Percentiles rank a stretch among this genome's conserved stretches.
These are phyloP conservation scores for Vachellia collinsii DNA, from an alignment of 306 rosid species.

Conservation along the genomic window DNA sequence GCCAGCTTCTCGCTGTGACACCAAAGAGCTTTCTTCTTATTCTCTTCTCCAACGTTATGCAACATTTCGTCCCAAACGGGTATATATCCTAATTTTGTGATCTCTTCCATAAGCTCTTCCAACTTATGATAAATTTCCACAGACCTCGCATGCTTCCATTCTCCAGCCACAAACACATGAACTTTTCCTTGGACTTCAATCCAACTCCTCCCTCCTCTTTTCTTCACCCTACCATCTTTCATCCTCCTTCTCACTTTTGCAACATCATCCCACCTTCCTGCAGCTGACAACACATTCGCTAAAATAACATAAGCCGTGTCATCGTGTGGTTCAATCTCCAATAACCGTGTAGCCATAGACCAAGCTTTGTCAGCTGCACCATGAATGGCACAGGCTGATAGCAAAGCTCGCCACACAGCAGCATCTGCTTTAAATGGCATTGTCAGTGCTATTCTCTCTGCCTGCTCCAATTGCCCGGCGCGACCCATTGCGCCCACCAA, in stretches of 20 bases:
- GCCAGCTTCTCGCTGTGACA: constrained; percentile 89
- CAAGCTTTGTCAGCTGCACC: constrained; percentile 66
- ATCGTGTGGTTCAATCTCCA: constrained; percentile 70
- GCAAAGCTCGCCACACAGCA: constrained; percentile 87
- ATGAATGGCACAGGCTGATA: constrained; percentile 66
- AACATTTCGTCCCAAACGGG: constrained; percentile 74
- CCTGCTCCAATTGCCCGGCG: constrained; percentile 64
- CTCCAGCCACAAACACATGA: constrained; percentile 81
- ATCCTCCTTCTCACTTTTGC: constrained; percentile 75
- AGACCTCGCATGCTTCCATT: constrained; percentile 65
- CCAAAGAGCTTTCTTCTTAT: constrained; percentile 80
- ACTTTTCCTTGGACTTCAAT: constrained; percentile 78
- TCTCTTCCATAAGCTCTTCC: constrained; percentile 60
- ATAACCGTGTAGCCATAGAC: constrained; percentile 62
- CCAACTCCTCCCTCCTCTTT: constrained; percentile 90
- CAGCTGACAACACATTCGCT: constrained; percentile 67
- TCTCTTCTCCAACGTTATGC: constrained; percentile 68
- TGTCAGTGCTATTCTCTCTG: constrained; percentile 64
- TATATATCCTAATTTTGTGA: constrained; percentile 71
- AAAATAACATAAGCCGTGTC: constrained; percentile 78
- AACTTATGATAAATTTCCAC: constrained; percentile 63
- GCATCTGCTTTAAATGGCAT: constrained; percentile 82
- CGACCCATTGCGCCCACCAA: constrained; percentile 80
- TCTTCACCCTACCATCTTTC: constrained; percentile 70
- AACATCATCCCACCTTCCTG: constrained; percentile 86